Percentiles rank a stretch among this genome's conserved stretches.
Conservation (phyloP, 306 rosid genomes). For the Quercus suber region DNA sequence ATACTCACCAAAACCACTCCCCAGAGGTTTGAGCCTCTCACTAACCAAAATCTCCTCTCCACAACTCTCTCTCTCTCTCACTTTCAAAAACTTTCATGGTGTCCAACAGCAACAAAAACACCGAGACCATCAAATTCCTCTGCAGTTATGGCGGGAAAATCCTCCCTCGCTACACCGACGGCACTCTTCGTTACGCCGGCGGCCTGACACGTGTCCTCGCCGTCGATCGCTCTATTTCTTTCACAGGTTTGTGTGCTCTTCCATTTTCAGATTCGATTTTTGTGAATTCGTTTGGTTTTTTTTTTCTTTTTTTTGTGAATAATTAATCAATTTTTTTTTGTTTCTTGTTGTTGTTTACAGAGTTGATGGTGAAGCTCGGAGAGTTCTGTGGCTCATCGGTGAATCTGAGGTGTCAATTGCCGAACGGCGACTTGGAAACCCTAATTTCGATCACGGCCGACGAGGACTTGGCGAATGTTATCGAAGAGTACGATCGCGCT, state of each 20-base stretch:
- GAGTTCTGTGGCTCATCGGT: slow-evolving; percentile 69
- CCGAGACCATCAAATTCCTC: slow-evolving; percentile 51
- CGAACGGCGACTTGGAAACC: slow-evolving; percentile 77
- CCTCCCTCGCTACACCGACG: slow-evolving; percentile 68
- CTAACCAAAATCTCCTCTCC: too few species aligned
- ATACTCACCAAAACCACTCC: slow-evolving; percentile 27
- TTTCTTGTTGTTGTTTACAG: slow-evolving; percentile 27
- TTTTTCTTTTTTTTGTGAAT: too few species aligned
- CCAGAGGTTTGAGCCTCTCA: slow-evolving; percentile 33
- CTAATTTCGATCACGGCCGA: slow-evolving; percentile 65
- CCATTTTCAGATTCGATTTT: background rate
- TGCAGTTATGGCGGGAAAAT: slow-evolving; percentile 91
- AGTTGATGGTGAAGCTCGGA: slow-evolving; percentile 59
- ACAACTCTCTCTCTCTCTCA: background rate
- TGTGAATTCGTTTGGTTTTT: background rate
- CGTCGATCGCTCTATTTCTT: slow-evolving; percentile 52
- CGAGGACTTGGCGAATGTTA: slow-evolving; percentile 62
- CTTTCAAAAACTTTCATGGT: slow-evolving; percentile 22
- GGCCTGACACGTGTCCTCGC: slow-evolving; percentile 84
- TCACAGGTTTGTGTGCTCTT: slow-evolving; percentile 42
- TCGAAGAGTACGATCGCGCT: slow-evolving; percentile 65
- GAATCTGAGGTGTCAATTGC: slow-evolving; percentile 56
- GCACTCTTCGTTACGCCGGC: slow-evolving; percentile 72
- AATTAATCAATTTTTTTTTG: background rate
- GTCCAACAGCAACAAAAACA: background rate